phyloP scores from a whole-genome alignment of 352 stramenopile genomes.

The Pelagophyceae sp. region DNA sequence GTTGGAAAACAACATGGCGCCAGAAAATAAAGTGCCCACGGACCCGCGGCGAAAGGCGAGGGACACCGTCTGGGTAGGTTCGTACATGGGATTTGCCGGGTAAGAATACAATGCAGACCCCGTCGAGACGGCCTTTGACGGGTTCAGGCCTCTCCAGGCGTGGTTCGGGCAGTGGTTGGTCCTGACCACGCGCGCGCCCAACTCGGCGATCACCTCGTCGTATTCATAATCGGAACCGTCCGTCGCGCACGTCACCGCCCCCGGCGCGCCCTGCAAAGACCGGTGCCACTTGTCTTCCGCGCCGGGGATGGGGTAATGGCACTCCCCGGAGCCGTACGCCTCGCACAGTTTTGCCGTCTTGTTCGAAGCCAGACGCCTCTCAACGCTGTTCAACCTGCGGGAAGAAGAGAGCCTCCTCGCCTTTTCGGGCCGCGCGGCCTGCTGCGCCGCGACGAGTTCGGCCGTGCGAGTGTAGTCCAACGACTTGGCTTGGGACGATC shows the following conservation, averaged over 20 bases:
- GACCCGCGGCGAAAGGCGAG: not conserved
- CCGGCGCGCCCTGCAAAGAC: not conserved
- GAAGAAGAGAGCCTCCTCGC: too few relatives aligned
- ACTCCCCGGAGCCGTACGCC: too few relatives aligned
- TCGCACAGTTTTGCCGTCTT: too few relatives aligned
- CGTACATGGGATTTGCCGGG: not conserved
- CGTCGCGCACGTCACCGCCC: not conserved
- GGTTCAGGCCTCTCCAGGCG: not conserved
- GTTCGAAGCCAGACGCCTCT: too few relatives aligned
- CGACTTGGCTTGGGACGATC: too few relatives aligned
- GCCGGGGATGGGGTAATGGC: too few relatives aligned
- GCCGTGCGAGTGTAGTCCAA: too few relatives aligned
- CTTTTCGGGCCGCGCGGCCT: too few relatives aligned
- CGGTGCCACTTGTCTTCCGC: too few relatives aligned
- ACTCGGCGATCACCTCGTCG: not conserved
- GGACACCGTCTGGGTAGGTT: not conserved
- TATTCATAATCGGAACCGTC: constrained; percentile 3
- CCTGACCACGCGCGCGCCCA: not conserved
- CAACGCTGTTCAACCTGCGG: too few relatives aligned
- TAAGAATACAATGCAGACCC: not conserved
- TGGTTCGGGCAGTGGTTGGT: constrained; percentile 11
- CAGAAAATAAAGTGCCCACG: not conserved
- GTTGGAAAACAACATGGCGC: constrained; percentile 39
- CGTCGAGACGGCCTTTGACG: not conserved
- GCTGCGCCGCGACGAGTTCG: not conserved